Evolutionary conservation across 2,329 filamentous ascomycete species (phyloP), one percentile per base, ranked within the genome.

Genomic region (Macrophomina pseudophaseolina): DNA sequence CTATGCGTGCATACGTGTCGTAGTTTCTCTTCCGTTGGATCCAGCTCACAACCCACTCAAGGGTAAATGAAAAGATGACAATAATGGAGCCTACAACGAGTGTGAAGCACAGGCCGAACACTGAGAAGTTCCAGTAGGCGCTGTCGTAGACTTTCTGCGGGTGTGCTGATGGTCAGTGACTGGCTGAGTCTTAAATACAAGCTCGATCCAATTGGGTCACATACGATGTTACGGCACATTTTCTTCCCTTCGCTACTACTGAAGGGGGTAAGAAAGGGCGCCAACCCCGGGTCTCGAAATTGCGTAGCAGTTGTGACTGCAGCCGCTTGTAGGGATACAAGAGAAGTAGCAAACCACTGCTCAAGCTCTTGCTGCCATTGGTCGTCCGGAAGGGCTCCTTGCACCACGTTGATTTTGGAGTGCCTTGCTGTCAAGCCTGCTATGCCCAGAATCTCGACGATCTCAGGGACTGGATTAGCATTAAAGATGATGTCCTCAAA

Each of bases 51-150:
- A 64, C 5, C 4, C 7, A 44, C 1, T 67, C 66, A 9, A 71
- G 32, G 3, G 58, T 14, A 3, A 28, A 18, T 35, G 64, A 67
- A 6, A 73, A 54, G 9, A 71, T 18, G 16, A 74, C 71, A 16
- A 73, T 38, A 2, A 73, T 11, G 11, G 58, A 54, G 28, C 72
- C 72, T 6, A 72, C 65, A n/a, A 42, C 58, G 6, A 74, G 66
- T 2, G 71, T 73, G 3, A 72, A 66, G 8, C 46, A 59, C 69
- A 74, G 70, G 18, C 71, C 72, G 4, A 74, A 63, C 9, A 73
- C 68, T 30, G 66, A 70, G 44, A 74, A 68, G 28, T 64, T 68
- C 23, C 68, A 66, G 66, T 71, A 70, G 6, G 52, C 54, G 14
- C 49, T 49, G 33, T 66, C 70, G 38, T 64, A 65, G 11, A 71